Percentiles rank a stretch among this genome's conserved stretches.
These are phyloP conservation scores for Amborella trichopoda DNA, from an alignment of 164 flowering plant species.

Conservation along the genomic window DNA sequence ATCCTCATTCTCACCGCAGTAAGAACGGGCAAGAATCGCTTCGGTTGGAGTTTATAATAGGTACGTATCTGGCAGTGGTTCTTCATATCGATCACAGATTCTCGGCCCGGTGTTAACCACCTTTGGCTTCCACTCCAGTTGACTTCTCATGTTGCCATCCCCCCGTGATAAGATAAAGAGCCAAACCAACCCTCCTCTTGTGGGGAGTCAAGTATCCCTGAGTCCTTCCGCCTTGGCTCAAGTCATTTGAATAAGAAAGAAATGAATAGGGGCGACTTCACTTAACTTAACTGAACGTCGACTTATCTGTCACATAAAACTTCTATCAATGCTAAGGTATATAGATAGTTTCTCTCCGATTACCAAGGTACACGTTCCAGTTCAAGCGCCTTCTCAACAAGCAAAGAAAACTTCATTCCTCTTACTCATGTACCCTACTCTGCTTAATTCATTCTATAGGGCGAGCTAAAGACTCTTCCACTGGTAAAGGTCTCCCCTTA, in stretches of 20 bases:
- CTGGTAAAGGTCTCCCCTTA: no score
- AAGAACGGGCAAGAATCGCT: not conserved
- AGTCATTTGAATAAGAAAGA: not conserved
- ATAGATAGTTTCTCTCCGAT: constrained; percentile 2
- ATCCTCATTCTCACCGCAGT: not conserved
- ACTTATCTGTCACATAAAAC: no score
- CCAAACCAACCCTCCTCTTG: constrained; percentile 1
- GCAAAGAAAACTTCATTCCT: no score
- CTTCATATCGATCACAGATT: not conserved
- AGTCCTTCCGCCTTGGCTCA: not conserved
- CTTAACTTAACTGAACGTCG: no score
- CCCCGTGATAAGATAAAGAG: not conserved
- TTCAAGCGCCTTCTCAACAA: no score
- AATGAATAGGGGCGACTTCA: not conserved
- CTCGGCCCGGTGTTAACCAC: not conserved
- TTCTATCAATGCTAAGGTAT: not conserved
- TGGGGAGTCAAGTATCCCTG: not conserved
- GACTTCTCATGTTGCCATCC: not conserved
- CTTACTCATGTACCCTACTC: no score
- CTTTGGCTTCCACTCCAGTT: not conserved
- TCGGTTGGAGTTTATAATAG: not conserved
- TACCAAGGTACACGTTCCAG: no score
- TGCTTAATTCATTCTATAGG: no score
- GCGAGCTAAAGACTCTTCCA: no score
- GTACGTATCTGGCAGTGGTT: not conserved